These are phyloP conservation scores for Globisporangium yorkense DNA, from an alignment of 352 stramenopile genomes.

Conservation along the genomic window DNA sequence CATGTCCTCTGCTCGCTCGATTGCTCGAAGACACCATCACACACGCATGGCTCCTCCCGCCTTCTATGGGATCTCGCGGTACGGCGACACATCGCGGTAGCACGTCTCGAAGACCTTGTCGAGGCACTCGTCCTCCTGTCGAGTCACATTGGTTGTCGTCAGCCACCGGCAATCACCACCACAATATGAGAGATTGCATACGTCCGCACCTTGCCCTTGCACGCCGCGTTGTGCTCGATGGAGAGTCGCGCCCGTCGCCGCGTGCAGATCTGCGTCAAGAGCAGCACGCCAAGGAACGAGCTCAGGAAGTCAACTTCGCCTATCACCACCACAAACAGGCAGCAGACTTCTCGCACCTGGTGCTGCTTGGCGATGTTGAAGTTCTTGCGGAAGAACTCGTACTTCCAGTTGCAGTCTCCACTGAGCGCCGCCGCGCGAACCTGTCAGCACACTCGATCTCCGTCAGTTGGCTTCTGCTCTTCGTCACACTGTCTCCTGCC, in stretches of 20 bases:
- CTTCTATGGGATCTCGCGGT: slow-evolving; percentile 71
- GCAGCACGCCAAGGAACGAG: neutral
- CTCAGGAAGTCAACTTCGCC: neutral
- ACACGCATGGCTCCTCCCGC: neutral
- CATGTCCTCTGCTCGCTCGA: neutral
- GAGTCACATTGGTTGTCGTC: neutral
- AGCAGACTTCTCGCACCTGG: slow-evolving; percentile 34
- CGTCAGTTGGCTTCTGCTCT: neutral
- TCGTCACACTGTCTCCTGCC: neutral
- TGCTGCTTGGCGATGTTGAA: slow-evolving; percentile 88
- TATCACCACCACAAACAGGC: no score
- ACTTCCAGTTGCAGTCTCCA: slow-evolving; percentile 89
- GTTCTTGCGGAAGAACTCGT: slow-evolving; percentile 90
- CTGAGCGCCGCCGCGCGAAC: slow-evolving; percentile 73
- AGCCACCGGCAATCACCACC: neutral
- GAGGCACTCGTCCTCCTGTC: slow-evolving; percentile 76
- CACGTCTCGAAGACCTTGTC: slow-evolving; percentile 82
- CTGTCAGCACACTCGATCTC: slow-evolving; percentile 10
- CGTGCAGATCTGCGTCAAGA: slow-evolving; percentile 66
- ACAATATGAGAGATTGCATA: neutral
- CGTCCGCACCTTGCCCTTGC: slow-evolving; percentile 58
- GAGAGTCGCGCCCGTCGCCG: slow-evolving; percentile 83
- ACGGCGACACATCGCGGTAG: slow-evolving; percentile 82
- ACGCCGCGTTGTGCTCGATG: slow-evolving; percentile 66
- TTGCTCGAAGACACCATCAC: neutral